These are phyloP conservation scores for Xerocomus amazonicus DNA, from an alignment of 1,284 basidiomycete species.

Conservation along the genomic window DNA sequence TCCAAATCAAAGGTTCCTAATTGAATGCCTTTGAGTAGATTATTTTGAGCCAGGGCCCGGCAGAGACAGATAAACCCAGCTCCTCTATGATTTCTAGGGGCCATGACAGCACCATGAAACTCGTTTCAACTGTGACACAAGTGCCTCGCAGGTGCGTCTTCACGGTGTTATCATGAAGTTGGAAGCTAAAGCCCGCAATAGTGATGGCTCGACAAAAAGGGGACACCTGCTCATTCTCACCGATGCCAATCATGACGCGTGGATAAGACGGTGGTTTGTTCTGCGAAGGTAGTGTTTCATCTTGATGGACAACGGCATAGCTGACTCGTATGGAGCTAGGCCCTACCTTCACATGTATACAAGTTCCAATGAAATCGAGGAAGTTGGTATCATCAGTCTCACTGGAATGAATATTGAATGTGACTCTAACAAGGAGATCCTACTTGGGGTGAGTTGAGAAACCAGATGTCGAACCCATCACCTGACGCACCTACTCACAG, in stretches of 20 bases:
- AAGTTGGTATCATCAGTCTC: conserved; percentile 82
- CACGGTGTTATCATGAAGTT: conserved; percentile 3
- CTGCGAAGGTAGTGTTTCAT: conserved; percentile 64
- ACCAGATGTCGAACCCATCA: background rate
- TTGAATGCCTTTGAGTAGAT: conserved; percentile 46
- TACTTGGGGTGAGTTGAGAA: conserved; percentile 70
- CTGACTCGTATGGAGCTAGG: conserved; percentile 38
- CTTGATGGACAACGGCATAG: background rate
- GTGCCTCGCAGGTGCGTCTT: conserved; percentile 62
- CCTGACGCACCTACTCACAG: conserved; percentile 41
- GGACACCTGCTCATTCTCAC: conserved; percentile 77
- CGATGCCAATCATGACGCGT: conserved; percentile 75
- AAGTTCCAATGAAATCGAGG: conserved; percentile 78
- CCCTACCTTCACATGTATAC: conserved; percentile 90
- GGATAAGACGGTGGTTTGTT: conserved; percentile 86
- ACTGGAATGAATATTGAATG: conserved; percentile 81
- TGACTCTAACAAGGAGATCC: conserved; percentile 80
- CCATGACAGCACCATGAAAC: conserved; percentile 54
- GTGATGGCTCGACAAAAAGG: conserved; percentile 81
- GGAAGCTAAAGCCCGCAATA: conserved; percentile 30
- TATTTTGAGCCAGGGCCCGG: conserved; percentile 67
- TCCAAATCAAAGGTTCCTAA: background rate
- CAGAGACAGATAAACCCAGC: conserved; percentile 44
- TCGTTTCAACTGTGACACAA: conserved; percentile 69
- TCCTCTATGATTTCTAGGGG: conserved; percentile 26